Evolutionary conservation across 805 yeast species (phyloP), one percentile per base, ranked within the genome.

Genomic region (Spathaspora arborariae): DNA sequence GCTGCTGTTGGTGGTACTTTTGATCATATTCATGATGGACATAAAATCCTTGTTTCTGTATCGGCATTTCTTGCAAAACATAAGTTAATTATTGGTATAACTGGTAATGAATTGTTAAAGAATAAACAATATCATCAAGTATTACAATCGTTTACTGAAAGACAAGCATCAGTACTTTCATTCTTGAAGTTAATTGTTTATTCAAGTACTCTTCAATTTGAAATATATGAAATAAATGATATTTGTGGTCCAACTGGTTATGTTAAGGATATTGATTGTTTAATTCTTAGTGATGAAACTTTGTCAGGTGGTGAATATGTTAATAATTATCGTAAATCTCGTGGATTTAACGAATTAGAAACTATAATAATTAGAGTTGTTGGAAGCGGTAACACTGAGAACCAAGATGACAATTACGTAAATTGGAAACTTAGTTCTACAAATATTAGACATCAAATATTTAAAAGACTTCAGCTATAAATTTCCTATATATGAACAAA

Each of bases 1-100:
- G 59, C 55, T 7, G 92, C 96, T 0, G 82, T 92, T 1, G 99
- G 99, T 0, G 99, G 99, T 0, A 94, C 99, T 0, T 94, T 94
- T 68, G 99, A 94, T 60, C 98, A 94, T 65, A 60, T 94, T 33
- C 99, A 94, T 56, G 96, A 86, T 59, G 99, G 98, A 0, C 99
- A 94, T 65, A 88, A 87, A 62, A 84, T 94, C 22, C 70, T 94
- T 21, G 71, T 94, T 8, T 82, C 94, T 0, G 72, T 87, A 49
- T 75, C 96, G 0, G 80, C 82, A 0, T 89, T 82, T 57, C 52
- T 88, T 6, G 73, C 95, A 0, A 56, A 64, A 2, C 54, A 62
- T 2, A 67, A 64, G 19, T 67, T 94, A 11, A 85, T 92, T 42
- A 73, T 94, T 5, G 99, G 99, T 0, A 71, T 94, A 2, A 89